Base-by-base conservation (phyloP, 257 asterid species). In the Penstemon davidsonii region DNA sequence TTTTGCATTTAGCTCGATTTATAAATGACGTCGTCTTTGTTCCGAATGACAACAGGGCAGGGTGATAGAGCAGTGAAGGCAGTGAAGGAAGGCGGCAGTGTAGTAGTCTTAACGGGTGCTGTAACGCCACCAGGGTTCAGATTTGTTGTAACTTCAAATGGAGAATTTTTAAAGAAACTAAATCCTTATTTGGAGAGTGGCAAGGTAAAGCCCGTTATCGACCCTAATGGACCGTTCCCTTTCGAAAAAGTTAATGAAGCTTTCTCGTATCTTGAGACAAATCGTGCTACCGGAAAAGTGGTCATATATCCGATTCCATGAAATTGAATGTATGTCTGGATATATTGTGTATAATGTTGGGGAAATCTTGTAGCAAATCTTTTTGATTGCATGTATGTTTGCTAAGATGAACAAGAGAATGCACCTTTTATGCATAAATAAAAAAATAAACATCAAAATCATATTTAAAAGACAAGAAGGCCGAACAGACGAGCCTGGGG, bases 61-160 rank as follows among this genome's bases (percentile, higher is more conserved):
- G 81, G 97, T 6, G 96, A 86, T 53, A 85, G 64, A 86, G 98
- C 98, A 0, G 90, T 68, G 9, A 92, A 92, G 83, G 96, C 55
- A 13, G 82, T 92, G 75, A 89, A 92, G 62, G 96, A 86, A 85
- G 98, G 97, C 0, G 98, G 97, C 12, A 89, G 81, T 6, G 96
- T 85, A 8, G 94, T 86, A 5, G 87, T 83, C 50, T 77, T 92
- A 56, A 87, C 96, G 0, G 97, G 98, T 9, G 87, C 96, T 2
- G 96, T 79, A 4, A 81, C 84, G 0, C 93, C 98, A 1, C 98
- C 98, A 0, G 96, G 93, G 10, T 89, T 92, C 80, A 78, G 95
- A 70, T 92, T 87, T 44, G 91, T 92, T 54, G 91, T 89, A 7
- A 89, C 98, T 19, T 89, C 96, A 12, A 87, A 76, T 4, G 95